Percentiles rank a stretch among this genome's conserved stretches.
Conservation (phyloP, 257 asterid species). For the Agastache rugosa region DNA sequence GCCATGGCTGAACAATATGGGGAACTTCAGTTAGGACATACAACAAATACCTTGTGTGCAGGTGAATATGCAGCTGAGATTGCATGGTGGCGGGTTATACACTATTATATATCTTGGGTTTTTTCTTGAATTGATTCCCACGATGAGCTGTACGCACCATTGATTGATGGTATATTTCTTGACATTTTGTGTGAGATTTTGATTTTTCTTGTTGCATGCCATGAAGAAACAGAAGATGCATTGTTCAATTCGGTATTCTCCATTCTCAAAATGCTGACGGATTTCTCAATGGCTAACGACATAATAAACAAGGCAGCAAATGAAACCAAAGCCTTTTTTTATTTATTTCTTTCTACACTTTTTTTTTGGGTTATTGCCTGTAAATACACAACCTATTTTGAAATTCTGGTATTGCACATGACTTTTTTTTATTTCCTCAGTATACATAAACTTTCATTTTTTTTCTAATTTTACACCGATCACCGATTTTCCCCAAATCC, state of each 20-base stretch:
- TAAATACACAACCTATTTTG: too few species aligned
- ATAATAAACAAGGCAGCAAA: neutral
- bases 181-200: neutral
- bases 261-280: neutral
- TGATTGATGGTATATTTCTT: neutral
- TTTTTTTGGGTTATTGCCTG: too few species aligned
- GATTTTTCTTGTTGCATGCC: neutral
- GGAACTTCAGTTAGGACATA: neutral
- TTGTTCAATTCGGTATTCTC: neutral
- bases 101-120: neutral
- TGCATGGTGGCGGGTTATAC: neutral
- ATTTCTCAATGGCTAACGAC: neutral
- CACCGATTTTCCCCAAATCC: too few species aligned
- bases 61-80: neutral
- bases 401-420: too few species aligned
- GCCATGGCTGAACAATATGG: neutral
- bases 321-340: neutral
- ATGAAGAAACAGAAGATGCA: neutral
- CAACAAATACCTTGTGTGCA: neutral
- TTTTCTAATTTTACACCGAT: too few species aligned
- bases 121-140: neutral
- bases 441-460: too few species aligned
- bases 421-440: too few species aligned
- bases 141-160: slow-evolving; percentile 1
- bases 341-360: neutral